Percentiles rank a stretch among this genome's conserved stretches.
These are phyloP conservation scores for Chalaropsis thielavioides DNA, from an alignment of 2,329 filamentous ascomycete species.

Conservation along the genomic window DNA sequence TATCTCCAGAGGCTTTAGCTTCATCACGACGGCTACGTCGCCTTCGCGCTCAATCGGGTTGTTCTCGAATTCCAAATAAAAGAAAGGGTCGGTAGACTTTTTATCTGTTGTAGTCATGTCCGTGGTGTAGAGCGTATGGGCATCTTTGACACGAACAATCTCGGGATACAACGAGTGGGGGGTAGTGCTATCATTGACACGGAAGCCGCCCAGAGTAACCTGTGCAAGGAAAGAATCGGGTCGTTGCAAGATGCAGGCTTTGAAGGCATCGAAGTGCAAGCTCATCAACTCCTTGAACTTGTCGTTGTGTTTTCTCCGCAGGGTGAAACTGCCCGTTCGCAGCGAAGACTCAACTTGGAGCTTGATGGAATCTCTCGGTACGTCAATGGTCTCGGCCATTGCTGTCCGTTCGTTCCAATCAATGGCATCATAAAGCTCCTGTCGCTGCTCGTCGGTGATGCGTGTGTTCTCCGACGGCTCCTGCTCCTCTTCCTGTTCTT, in stretches of 20 bases:
- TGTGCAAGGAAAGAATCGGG: conserved; percentile 84
- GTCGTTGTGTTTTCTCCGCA: conserved; percentile 74
- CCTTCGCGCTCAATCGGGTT: conserved; percentile 88
- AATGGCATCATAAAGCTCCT: conserved; percentile 93
- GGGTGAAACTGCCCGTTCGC: conserved; percentile 89
- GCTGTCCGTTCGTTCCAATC: conserved; percentile 96
- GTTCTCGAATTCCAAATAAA: conserved; percentile 82
- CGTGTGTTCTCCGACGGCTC: conserved; percentile 46
- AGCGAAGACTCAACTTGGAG: conserved; percentile 84
- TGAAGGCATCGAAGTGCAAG: conserved; percentile 87
- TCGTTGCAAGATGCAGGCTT: conserved; percentile 74
- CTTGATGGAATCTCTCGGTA: conserved; percentile 83
- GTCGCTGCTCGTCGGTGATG: conserved; percentile 89
- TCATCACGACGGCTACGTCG: conserved; percentile 78
- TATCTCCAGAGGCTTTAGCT: conserved; percentile 88
- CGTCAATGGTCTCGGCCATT: conserved; percentile 72
- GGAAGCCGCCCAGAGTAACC: conserved; percentile 77
- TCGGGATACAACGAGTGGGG: conserved; percentile 82
- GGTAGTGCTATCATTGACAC: conserved; percentile 92
- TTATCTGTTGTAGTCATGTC: neutral
- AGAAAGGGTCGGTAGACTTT: conserved; percentile 55
- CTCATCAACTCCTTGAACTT: conserved; percentile 57
- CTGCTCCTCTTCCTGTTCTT: conserved; percentile 33
- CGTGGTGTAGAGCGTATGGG: conserved; percentile 29
- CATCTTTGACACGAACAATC: conserved; percentile 90